A percentile compares a stretch with the other conserved stretches of the same genome.
phyloP scores from a whole-genome alignment of 2,329 filamentous ascomycete genomes.

The Paecilomyces formosus region DNA sequence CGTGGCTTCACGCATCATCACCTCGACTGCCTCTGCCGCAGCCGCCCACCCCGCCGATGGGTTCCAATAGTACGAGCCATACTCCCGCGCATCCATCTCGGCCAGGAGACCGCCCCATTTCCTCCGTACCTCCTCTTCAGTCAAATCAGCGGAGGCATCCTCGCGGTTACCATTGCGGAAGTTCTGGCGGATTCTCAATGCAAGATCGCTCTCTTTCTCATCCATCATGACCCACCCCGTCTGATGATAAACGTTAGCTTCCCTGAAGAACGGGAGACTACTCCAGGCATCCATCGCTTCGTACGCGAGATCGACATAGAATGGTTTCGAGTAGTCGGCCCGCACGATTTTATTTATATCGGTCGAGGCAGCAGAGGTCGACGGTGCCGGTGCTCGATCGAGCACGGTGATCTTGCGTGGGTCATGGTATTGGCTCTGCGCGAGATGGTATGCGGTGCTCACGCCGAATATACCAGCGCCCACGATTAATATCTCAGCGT shows the following conservation, averaged over 20 bases:
- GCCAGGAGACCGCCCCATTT: slow-evolving; percentile 36
- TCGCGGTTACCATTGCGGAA: slow-evolving; percentile 42
- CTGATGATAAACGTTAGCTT: slow-evolving; percentile 48
- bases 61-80: slow-evolving; percentile 42
- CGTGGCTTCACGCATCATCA: slow-evolving; percentile 38
- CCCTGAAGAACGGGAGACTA: slow-evolving; percentile 48
- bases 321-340: slow-evolving; percentile 58
- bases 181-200: slow-evolving; percentile 46
- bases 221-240: slow-evolving; percentile 54
- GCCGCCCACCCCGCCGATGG: slow-evolving; percentile 48
- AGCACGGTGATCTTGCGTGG: slow-evolving; percentile 46
- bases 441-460: slow-evolving; percentile 58
- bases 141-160: slow-evolving; percentile 35
- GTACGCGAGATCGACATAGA: slow-evolving; percentile 58
- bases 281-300: slow-evolving; percentile 59
- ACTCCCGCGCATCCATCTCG: slow-evolving; percentile 28
- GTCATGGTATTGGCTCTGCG: slow-evolving; percentile 38
- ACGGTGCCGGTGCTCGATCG: slow-evolving; percentile 48
- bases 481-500: slow-evolving; percentile 44
- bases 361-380: slow-evolving; percentile 55
- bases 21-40: slow-evolving; percentile 39
- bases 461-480: slow-evolving; percentile 61
- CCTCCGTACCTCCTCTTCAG: slow-evolving; percentile 32
- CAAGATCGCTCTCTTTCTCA: slow-evolving; percentile 40
- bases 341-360: slow-evolving; percentile 69